Percentiles rank a stretch among this genome's conserved stretches.
Evolutionary conservation across 306 rosid species (phyloP).

Genomic region (Cyclanthera cordifolia): DNA sequence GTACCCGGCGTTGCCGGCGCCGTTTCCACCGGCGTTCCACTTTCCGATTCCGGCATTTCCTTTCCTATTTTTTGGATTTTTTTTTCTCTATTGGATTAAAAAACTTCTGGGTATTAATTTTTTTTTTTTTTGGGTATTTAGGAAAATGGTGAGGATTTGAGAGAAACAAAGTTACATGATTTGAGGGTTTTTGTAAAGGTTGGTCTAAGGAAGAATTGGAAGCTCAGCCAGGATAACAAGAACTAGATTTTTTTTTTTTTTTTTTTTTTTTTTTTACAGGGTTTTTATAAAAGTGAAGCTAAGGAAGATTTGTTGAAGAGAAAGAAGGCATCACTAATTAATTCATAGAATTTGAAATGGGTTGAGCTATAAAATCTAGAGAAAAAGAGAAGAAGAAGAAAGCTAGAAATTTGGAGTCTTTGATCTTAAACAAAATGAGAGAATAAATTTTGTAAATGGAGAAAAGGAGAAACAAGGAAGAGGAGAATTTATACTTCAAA

Average conservation of each 20-base stretch:
- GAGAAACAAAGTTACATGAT: constrained; percentile 32
- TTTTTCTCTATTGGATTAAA: not conserved
- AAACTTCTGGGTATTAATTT: not conserved
- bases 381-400: not conserved
- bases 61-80: not conserved
- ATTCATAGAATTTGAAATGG: not conserved
- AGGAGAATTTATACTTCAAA: not conserved
- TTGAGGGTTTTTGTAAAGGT: constrained; percentile 24
- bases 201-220: constrained; percentile 17
- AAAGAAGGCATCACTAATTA: constrained; percentile 38
- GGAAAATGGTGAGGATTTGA: not conserved
- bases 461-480: not conserved
- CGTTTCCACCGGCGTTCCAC: constrained; percentile 44
- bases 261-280: not conserved
- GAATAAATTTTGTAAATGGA: not conserved
- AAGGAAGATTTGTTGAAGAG: constrained; percentile 29
- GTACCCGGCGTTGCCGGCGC: constrained; percentile 67
- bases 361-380: constrained; percentile 1
- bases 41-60: constrained; percentile 47
- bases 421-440: not conserved
- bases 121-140: too few relatives aligned
- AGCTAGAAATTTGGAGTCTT: not conserved
- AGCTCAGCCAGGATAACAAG: constrained; percentile 19
- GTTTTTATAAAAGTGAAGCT: constrained; percentile 47
- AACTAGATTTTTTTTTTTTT: not conserved